phyloP scores from a whole-genome alignment of 176 grass and related monocot species.

The Oryza meyeriana region DNA sequence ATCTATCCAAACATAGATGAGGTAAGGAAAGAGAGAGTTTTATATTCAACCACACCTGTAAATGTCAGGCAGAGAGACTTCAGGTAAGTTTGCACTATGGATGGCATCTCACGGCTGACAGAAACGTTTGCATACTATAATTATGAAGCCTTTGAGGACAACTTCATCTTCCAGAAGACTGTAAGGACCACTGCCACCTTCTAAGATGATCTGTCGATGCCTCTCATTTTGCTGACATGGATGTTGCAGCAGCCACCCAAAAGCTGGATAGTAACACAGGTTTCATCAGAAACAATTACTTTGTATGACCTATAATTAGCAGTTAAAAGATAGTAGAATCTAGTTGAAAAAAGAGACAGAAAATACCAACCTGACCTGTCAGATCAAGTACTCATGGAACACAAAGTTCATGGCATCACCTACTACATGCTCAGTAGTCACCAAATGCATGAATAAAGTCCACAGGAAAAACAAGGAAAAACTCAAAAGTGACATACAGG shows the following conservation, averaged over 20 bases:
- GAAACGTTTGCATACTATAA: not conserved
- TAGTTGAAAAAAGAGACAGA: not conserved
- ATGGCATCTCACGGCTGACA: not conserved
- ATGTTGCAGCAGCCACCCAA: not conserved
- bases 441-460: not conserved
- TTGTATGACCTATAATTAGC: not conserved
- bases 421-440: slow-evolving; percentile 1
- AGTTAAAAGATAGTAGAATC: not conserved
- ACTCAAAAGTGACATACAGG: not conserved
- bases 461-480: not conserved
- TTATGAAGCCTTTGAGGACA: not conserved
- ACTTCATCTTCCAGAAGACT: not conserved
- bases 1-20: not conserved
- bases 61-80: slow-evolving; percentile 5
- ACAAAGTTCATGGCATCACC: not conserved
- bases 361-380: slow-evolving; percentile 18
- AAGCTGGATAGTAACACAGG: not conserved
- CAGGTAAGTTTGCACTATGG: not conserved
- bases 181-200: not conserved
- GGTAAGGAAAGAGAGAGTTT: not conserved
- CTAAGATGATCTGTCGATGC: not conserved
- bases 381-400: not conserved
- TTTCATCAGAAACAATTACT: not conserved
- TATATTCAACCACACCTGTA: not conserved
- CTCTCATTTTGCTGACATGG: not conserved